phyloP scores from a whole-genome alignment of 306 rosid genomes.

The Geum urbanum region DNA sequence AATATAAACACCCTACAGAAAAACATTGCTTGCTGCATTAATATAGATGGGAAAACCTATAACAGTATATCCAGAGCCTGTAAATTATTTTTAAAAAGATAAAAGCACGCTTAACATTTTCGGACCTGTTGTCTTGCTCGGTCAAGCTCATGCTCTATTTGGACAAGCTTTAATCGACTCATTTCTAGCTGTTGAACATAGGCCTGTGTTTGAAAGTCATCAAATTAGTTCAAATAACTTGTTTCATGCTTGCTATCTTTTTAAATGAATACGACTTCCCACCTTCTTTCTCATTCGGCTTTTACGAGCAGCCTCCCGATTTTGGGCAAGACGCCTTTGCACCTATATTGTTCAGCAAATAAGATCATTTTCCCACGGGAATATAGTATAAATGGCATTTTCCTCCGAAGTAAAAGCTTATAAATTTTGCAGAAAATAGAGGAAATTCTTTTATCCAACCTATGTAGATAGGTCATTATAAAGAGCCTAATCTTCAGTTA shows the following conservation, averaged over 20 bases:
- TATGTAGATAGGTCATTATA: neutral
- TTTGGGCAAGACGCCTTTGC: conserved; percentile 93
- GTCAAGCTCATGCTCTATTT: conserved; percentile 78
- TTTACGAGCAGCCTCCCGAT: conserved; percentile 98
- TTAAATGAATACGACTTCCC: conserved; percentile 27
- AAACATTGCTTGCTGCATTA: conserved; percentile 23
- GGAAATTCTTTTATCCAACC: neutral
- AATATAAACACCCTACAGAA: conserved; percentile 59
- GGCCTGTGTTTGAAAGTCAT: conserved; percentile 50
- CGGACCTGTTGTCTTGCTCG: conserved; percentile 67
- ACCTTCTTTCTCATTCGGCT: conserved; percentile 94
- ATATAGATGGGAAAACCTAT: conserved; percentile 12
- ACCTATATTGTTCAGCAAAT: conserved; percentile 47
- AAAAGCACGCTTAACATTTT: conserved; percentile 25
- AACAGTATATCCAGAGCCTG: conserved; percentile 3
- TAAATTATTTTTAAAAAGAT: conserved; percentile 18
- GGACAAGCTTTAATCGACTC: conserved; percentile 72
- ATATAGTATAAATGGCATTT: neutral
- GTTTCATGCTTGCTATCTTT: conserved; percentile 14
- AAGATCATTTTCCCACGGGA: neutral
- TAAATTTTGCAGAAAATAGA: neutral
- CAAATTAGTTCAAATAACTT: conserved; percentile 16
- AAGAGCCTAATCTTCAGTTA: neutral
- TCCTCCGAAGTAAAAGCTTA: neutral
- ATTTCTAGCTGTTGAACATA: conserved; percentile 89